Conservation (phyloP, 1,284 basidiomycete species). For the Austroboletus olivaceoglutinosus region DNA sequence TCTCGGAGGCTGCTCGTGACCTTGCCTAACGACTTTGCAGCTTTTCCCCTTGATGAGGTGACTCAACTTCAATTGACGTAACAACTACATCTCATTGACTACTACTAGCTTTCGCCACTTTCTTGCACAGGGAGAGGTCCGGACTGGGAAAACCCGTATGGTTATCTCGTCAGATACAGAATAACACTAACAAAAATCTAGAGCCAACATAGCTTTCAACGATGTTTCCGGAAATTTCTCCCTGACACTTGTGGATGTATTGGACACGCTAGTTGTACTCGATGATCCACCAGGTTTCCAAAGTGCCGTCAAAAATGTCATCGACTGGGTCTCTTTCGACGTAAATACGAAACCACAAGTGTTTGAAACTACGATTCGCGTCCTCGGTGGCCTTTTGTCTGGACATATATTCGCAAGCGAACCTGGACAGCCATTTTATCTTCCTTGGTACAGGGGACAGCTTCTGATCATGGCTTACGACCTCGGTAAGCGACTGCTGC, state of each 20-base stretch:
- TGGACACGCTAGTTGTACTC: conserved; percentile 80
- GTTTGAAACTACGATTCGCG: conserved; percentile 88
- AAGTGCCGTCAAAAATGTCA: conserved; percentile 68
- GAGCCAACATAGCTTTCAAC: conserved; percentile 69
- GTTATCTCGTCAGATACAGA: conserved; percentile 15
- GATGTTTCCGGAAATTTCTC: conserved; percentile 88
- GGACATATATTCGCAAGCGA: conserved; percentile 79
- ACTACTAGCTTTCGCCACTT: conserved; percentile 73
- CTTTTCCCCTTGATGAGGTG: conserved; percentile 83
- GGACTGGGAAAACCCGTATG: conserved; percentile 76
- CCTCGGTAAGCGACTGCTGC: conserved; percentile 78
- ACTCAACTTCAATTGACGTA: conserved; percentile 11
- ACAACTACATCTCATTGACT: conserved; percentile 8
- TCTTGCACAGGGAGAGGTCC: conserved; percentile 81
- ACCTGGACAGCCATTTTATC: conserved; percentile 60
- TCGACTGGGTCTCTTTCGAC: conserved; percentile 79
- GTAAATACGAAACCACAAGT: conserved; percentile 90
- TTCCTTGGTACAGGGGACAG: conserved; percentile 76
- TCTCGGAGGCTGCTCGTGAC: conserved; percentile 5
- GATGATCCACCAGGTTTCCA: conserved; percentile 74
- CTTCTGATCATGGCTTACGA: conserved; percentile 80
- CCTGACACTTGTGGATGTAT: conserved; percentile 75
- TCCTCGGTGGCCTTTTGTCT: conserved; percentile 84
- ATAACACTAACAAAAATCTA: conserved; percentile 29
- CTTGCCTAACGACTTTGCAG: conserved; percentile 36